Evolutionary conservation across 2,329 filamentous ascomycete species (phyloP), one percentile per base, ranked within the genome.

Genomic region (Aspergillus latus): DNA sequence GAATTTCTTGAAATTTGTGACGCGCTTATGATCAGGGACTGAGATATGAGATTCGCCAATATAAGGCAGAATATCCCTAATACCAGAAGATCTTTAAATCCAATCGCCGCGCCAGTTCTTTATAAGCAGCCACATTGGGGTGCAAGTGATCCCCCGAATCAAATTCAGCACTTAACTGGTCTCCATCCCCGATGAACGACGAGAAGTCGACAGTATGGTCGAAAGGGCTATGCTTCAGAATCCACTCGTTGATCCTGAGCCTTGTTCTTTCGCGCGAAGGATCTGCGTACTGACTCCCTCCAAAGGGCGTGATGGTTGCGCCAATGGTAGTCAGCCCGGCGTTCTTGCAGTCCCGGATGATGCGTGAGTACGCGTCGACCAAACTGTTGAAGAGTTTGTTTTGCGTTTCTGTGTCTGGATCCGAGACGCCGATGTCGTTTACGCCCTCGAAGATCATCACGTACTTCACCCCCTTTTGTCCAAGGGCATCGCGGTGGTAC

Each of bases 371-470:
- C 0, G 83, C 83, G n/a, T 75, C 74, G 36, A 84, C 81, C 2
- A 89, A 71, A 2, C 71, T 64, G 51, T 80, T 77, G 11, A 78
- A 82, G 8, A 86, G 72, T 3, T 69, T 64, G 2, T 62, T 59
- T 62, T 86, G 84, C 0, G 76, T 71, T 0, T 66, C 69, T 0
- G 68, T 49, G 21, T 80, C 80, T 0, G 78, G 64, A 1, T 72
- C 71, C 0, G 77, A 80, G 1, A 70, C 74, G 3, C 86, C 86
- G 54, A 89, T 88, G 64, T 89, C 86, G 64, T 88, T 88, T 29
- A 89, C 84, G 16, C 86, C 86, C 68, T 87, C 84, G 66, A 88
- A 89, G 37, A 88, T 77, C 73, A 89, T 79, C 21, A 82, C 82
- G 64, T 86, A 88, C 62, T 77, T 76, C 2, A 85, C 80, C 3